Evolutionary conservation across 2,329 filamentous ascomycete genomes (phyloP), one percentile per base, ranked within the genome.

Genomic region (Dactylellina leptospora): DNA sequence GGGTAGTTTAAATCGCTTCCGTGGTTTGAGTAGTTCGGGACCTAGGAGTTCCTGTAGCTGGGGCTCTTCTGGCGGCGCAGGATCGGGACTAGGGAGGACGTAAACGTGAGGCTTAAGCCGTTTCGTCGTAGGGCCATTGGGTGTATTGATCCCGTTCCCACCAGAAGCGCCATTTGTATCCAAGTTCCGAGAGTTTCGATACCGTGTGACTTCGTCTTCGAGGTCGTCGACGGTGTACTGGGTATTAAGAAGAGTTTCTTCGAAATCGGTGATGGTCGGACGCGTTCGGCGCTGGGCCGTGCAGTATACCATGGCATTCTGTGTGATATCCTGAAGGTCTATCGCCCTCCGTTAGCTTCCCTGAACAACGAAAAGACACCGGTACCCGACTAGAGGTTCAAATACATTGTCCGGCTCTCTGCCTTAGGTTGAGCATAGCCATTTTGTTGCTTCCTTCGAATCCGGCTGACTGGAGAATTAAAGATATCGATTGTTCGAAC

Each of bases 201-300:
- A 58, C 11, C 76, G 74, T 3, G 55, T 45, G 28, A 75, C 44
- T 70, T 77, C 76, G 28, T 74, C 74, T 51, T 76, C 75, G 13
- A 76, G 36, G 20, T 62, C 61, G n/a, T 58, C 56, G n/a, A 71
- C 13, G 16, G 54, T n/a, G 36, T 74, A 76, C 10, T 56, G 63
- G n/a, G 66, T 66, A 30, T 61, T 47, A 10, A 54, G 48, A 27
- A 76, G 69, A 27, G 75, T 75, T 42, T 76, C 74, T 36, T 76
- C 75, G 38, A 77, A 76, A 45, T 77, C 76, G 9, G 75, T 66
- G 22, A 77, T 74, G n/a, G 75, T 76, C 2, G 76, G 75, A 48
- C 75, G 74, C 36, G 76, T 76, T n/a, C 76, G 75, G 18, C 75
- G 75, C 23, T 77, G 75, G 11, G 74, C 66, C 16, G 54, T 28